Base-by-base conservation (phyloP, 2,329 filamentous ascomycete genomes). In the Talaromyces sp. region DNA sequence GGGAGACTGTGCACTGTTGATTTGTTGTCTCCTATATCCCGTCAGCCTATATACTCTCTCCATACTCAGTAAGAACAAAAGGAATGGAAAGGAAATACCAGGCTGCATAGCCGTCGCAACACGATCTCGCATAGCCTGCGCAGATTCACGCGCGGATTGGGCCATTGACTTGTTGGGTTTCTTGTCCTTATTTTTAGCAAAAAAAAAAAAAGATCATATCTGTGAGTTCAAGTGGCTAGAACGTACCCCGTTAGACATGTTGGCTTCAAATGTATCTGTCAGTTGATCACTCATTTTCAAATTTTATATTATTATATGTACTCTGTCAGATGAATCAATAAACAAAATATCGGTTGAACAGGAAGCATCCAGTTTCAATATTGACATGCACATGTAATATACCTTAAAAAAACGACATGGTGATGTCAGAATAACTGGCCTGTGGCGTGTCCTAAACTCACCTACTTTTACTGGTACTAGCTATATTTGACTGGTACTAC, bases 11-110 rank as follows among this genome's bases (percentile, higher is more conserved):
- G 56, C 3, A 50, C 5, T 0, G 62, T 60, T 28, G 62, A 60
- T 59, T 62, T 62, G 36, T 23, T 23, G 54, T 62, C 62, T 44
- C 62, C 62, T 63, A 3, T 1, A 51, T 28, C 16, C 16, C n/a
- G 31, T 52, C 5, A 52, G 50, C 27, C 50, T 7, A 52, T 9
- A 5, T 16, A 47, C 42, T 18, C 16, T 18, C 16, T 9, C 12
- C 14, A 10, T 14, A 31, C 10, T 18, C 9, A 3, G 14, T 8
- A 16, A 31, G 14, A 8, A 28, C 12, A 27, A 23, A 10, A 42
- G 6, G 6, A 1, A n/a, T 1, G 36, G 23, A 12, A 3, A 5
- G 30, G 53, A 34, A 8, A 31, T 52, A 59, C 61, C 57, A 10
- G 62, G 62, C 9, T 63, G 59, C 50, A 63, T 61, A 9, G 56